Percentiles rank a stretch among this genome's conserved stretches.
phyloP scores from a whole-genome alignment of 2,329 filamentous ascomycete genomes.

The Colletotrichum liriopes region DNA sequence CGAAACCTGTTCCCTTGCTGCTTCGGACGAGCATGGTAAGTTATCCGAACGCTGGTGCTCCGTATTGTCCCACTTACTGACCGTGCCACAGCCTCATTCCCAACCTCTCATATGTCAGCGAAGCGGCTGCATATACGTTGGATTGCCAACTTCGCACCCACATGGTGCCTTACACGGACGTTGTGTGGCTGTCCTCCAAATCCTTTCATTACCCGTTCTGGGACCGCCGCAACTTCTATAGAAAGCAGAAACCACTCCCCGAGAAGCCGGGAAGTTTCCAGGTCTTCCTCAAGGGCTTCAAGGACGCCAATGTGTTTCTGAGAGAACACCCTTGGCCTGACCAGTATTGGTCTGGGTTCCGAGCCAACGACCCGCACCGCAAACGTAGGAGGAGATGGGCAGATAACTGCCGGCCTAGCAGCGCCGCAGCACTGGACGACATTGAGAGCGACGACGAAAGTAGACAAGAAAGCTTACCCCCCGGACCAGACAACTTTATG shows the following conservation, averaged over 20 bases:
- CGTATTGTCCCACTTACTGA: slow-evolving; percentile 10
- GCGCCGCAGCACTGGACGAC: slow-evolving; percentile 51
- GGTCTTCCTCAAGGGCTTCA: slow-evolving; percentile 96
- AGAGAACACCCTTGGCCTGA: slow-evolving; percentile 98
- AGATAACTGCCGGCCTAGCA: slow-evolving; percentile 43
- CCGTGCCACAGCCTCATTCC: slow-evolving; percentile 80
- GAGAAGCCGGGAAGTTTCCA: slow-evolving; percentile 97
- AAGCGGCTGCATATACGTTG: slow-evolving; percentile 96
- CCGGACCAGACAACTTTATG: slow-evolving; percentile 73
- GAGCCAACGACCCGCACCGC: slow-evolving; percentile 76
- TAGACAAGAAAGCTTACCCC: slow-evolving; percentile 54
- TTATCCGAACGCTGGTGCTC: slow-evolving; percentile 33
- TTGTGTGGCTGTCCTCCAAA: slow-evolving; percentile 94
- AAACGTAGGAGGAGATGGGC: slow-evolving; percentile 73
- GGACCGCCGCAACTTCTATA: slow-evolving; percentile 90
- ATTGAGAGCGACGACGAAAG: slow-evolving; percentile 69
- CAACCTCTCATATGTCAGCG: slow-evolving; percentile 97
- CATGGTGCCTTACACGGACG: slow-evolving; percentile 95
- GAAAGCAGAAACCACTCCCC: slow-evolving; percentile 88
- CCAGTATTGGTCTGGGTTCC: slow-evolving; percentile 81
- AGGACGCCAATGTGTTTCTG: slow-evolving; percentile 96
- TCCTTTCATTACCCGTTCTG: slow-evolving; percentile 99
- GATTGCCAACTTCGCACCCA: slow-evolving; percentile 92
- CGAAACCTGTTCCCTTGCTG: slow-evolving; percentile 97
- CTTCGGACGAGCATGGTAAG: slow-evolving; percentile 90